Evolutionary conservation across 305 asterid genomes (phyloP).

Genomic region (Fraxinus floribunda): DNA sequence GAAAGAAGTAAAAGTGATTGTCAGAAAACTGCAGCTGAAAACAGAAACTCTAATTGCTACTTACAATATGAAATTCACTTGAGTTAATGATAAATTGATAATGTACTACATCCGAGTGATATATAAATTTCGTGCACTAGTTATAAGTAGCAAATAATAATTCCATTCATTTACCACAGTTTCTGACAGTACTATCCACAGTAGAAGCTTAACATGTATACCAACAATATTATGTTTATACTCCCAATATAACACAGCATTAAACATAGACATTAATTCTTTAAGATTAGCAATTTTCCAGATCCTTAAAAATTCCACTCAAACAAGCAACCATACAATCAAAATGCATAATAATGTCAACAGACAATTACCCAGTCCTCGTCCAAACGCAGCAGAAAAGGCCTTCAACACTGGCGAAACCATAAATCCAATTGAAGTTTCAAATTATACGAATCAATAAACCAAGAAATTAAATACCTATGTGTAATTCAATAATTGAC

Average conservation of each 20-base stretch:
- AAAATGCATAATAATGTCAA: neutral
- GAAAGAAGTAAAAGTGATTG: neutral
- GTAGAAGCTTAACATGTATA: neutral
- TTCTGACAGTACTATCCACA: neutral
- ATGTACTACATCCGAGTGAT: neutral
- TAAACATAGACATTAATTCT: neutral
- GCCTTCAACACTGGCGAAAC: neutral
- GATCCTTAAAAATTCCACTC: neutral
- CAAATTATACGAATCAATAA: neutral
- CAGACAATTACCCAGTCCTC: neutral
- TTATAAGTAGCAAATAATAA: neutral
- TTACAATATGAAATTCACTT: neutral
- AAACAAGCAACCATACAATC: neutral
- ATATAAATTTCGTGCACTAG: neutral
- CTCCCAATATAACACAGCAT: neutral
- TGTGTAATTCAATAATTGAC: neutral
- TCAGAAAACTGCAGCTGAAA: neutral
- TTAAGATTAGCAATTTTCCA: neutral
- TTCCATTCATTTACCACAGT: neutral
- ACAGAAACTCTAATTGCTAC: neutral
- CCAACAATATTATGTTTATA: neutral
- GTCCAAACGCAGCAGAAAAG: neutral
- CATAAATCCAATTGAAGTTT: neutral
- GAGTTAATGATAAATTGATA: neutral
- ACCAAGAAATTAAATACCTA: neutral